Conservation (phyloP, 2,329 filamentous ascomycete genomes). For the Aulographum hederae region DNA sequence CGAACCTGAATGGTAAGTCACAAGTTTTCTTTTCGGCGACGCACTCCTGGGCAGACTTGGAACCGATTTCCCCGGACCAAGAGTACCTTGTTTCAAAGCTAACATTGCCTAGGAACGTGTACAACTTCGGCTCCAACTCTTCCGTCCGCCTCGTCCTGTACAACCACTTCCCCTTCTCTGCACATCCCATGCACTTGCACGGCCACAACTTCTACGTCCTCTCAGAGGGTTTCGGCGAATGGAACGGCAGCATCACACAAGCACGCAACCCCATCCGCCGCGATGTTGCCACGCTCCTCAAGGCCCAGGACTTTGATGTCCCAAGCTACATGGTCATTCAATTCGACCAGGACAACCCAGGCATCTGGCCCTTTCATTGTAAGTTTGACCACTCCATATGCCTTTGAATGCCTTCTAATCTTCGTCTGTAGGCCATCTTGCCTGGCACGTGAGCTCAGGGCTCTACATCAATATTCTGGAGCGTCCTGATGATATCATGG, state of each 20-base stretch:
- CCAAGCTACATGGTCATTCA: constrained; percentile 25
- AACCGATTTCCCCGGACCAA: no score
- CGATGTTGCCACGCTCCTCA: constrained; percentile 28
- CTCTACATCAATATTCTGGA: constrained; percentile 24
- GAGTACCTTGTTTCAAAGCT: no score
- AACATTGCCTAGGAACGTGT: constrained; percentile 24
- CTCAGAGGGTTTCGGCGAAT: constrained; percentile 26
- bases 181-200: constrained; percentile 44
- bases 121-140: constrained; percentile 32
- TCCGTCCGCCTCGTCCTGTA: constrained; percentile 40
- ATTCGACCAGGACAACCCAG: constrained; percentile 31
- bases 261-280: constrained; percentile 31
- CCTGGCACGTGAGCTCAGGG: constrained; percentile 30
- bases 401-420: no score
- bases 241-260: constrained; percentile 20
- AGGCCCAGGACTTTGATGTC: constrained; percentile 9
- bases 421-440: constrained; percentile 24
- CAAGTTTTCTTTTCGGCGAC: not conserved
- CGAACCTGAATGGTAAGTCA: not conserved
- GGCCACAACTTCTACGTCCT: constrained; percentile 51
- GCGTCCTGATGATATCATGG: constrained; percentile 14
- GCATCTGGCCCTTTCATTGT: constrained; percentile 31
- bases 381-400: no score
- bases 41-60: no score
- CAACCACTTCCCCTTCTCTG: constrained; percentile 9